Evolutionary conservation across 2,329 filamentous ascomycete genomes (phyloP), one percentile per base, ranked within the genome.

Genomic region (Fusarium sp.): DNA sequence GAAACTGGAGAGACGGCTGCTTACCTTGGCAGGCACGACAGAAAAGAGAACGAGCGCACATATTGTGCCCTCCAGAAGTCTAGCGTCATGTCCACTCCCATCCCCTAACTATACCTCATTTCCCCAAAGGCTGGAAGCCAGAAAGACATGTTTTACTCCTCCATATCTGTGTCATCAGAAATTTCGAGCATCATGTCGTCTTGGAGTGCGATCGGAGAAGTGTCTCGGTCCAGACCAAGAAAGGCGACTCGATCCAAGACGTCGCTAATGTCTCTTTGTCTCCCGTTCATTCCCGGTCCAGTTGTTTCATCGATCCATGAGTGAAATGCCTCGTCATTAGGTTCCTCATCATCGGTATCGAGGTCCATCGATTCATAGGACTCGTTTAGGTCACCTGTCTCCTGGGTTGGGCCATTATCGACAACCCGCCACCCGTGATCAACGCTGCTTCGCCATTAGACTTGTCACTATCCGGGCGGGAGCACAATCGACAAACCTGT

Each of bases 101-200:
- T n/a, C 57, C 39, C 28, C 33, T 10, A 38, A n/a, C 24, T 12
- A 35, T 11, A 22, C 28, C 18, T 50, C 18, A 14, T 22, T 16
- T 16, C 9, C 22, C 18, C 28, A 18, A 14, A 24, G 36, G 20
- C 35, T 39, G 3, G 26, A 44, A 36, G 30, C 33, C n/a, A 30
- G 35, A 22, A 24, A 33, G 18, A 11, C 16, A 24, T 45, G 39
- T 30, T 20, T 35, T 42, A 56, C 22, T 45, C 31, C 3, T 58
- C 56, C 24, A 62, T 61, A n/a, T 71, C 51, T 18, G 35, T 54
- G 24, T 53, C 33, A 16, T 67, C 57, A 3, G 50, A 61, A 18
- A 61, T 15, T 5, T 57, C 56, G 9, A 55, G 30, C 18, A 35
- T 39, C 11, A 13, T 11, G 16, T 38, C 35, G 16, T 42, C 18